Conservation (phyloP, 2,329 filamentous ascomycete species). For the Talaromyces sp. region DNA sequence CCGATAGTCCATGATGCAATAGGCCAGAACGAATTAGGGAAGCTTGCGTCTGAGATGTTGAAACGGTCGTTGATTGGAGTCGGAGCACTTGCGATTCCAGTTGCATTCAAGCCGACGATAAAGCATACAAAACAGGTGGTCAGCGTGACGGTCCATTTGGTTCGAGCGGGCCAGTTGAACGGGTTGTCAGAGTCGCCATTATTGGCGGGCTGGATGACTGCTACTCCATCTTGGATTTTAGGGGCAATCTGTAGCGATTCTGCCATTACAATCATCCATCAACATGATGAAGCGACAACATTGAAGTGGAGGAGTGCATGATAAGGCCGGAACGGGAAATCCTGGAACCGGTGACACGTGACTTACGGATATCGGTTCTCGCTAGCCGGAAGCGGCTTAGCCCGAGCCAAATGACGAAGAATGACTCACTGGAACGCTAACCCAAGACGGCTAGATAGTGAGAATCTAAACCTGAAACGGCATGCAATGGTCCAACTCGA, state of each 20-base stretch:
- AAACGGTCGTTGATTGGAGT: slow-evolving; percentile 30
- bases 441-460: neutral
- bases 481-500: neutral
- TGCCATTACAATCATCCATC: neutral
- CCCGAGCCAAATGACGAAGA: neutral
- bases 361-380: neutral
- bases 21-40: slow-evolving; percentile 29
- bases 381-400: neutral
- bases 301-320: neutral
- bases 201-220: neutral
- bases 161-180: slow-evolving; percentile 30
- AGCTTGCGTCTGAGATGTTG: slow-evolving; percentile 22
- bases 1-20: slow-evolving; percentile 29
- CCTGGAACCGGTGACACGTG: neutral
- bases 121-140: slow-evolving; percentile 27
- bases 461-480: neutral
- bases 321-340: neutral
- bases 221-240: neutral
- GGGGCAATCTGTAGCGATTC: neutral
- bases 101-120: slow-evolving; percentile 29
- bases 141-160: slow-evolving; percentile 32
- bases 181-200: slow-evolving; percentile 30
- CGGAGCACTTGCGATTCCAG: slow-evolving; percentile 35
- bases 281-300: neutral
- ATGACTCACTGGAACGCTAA: neutral